Conservation (phyloP, 345 rosid species). For the Salix purpurea region DNA sequence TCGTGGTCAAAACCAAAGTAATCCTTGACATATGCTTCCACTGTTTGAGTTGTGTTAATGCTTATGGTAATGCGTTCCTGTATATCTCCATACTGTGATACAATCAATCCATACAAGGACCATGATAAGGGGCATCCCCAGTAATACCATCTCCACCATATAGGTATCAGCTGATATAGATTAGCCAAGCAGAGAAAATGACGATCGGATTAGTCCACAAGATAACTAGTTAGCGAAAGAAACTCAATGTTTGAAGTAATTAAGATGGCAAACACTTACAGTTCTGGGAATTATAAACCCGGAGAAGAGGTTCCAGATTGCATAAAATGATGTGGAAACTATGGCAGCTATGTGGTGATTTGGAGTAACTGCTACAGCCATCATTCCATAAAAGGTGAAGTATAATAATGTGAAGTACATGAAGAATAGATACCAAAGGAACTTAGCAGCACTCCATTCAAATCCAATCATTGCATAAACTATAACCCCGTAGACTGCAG, state of each 20-base stretch:
- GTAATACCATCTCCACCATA: slow-evolving; percentile 30
- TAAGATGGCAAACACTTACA: slow-evolving; percentile 24
- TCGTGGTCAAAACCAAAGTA: slow-evolving; percentile 16
- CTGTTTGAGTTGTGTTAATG: background rate
- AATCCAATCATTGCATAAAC: slow-evolving; percentile 66
- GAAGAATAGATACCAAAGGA: slow-evolving; percentile 61
- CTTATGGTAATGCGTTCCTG: background rate
- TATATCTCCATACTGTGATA: slow-evolving; percentile 14
- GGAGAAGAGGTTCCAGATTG: slow-evolving; percentile 54
- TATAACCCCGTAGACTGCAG: slow-evolving; percentile 40
- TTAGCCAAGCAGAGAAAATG: background rate
- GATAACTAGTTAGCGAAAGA: background rate
- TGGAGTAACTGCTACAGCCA: slow-evolving; percentile 66
- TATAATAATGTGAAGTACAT: slow-evolving; percentile 54
- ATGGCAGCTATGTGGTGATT: slow-evolving; percentile 54
- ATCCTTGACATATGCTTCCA: background rate
- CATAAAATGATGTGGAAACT: slow-evolving; percentile 44
- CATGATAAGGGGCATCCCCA: slow-evolving; percentile 20
- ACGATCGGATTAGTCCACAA: background rate
- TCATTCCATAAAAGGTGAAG: slow-evolving; percentile 74
- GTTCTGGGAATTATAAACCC: slow-evolving; percentile 64
- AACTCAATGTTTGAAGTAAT: background rate
- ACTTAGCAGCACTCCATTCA: slow-evolving; percentile 50
- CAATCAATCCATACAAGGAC: slow-evolving; percentile 23
- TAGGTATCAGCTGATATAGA: slow-evolving; percentile 12